These are phyloP conservation scores for Nemania bipapillata DNA, from an alignment of 2,329 filamentous ascomycete genomes.

Conservation along the genomic window DNA sequence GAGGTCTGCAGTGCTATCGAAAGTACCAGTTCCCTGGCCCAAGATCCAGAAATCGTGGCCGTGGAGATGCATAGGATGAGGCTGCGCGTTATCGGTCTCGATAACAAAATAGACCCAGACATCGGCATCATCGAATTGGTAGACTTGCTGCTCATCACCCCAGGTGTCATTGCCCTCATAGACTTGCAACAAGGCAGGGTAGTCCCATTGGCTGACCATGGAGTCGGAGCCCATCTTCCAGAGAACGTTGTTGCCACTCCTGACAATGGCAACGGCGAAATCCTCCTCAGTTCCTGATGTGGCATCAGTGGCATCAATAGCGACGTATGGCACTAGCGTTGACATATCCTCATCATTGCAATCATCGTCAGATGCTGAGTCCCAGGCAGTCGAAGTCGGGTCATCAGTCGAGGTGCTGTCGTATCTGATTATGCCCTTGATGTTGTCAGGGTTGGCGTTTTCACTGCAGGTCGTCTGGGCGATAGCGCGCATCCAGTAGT, in stretches of 20 bases:
- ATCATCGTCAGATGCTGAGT: constrained; percentile 15
- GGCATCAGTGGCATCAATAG: constrained; percentile 22
- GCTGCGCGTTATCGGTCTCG: constrained; percentile 3
- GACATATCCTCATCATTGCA: constrained; percentile 35
- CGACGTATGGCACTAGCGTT: constrained; percentile 20
- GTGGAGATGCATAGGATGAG: constrained; percentile 63
- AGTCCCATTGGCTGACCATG: constrained; percentile 27
- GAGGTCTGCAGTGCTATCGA: constrained; percentile 31
- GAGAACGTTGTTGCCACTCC: background rate
- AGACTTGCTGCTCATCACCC: constrained; percentile 15
- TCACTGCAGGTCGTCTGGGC: constrained; percentile 35
- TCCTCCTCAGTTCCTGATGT: constrained; percentile 16
- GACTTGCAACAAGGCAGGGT: constrained; percentile 26
- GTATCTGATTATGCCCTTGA: constrained; percentile 47
- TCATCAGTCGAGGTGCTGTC: constrained; percentile 42
- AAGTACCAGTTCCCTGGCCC: constrained; percentile 43
- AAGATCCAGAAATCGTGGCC: constrained; percentile 63
- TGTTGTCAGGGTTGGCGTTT: constrained; percentile 34
- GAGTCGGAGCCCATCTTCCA: constrained; percentile 20
- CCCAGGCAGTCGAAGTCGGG: constrained; percentile 14
- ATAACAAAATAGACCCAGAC: constrained; percentile 27
- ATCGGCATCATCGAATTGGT: constrained; percentile 20
- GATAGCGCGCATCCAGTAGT: constrained; percentile 49
- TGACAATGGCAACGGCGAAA: constrained; percentile 13
- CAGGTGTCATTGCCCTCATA: constrained; percentile 27